phyloP scores from a whole-genome alignment of 1,284 basidiomycete species.

The Cryptococcus hybrid region DNA sequence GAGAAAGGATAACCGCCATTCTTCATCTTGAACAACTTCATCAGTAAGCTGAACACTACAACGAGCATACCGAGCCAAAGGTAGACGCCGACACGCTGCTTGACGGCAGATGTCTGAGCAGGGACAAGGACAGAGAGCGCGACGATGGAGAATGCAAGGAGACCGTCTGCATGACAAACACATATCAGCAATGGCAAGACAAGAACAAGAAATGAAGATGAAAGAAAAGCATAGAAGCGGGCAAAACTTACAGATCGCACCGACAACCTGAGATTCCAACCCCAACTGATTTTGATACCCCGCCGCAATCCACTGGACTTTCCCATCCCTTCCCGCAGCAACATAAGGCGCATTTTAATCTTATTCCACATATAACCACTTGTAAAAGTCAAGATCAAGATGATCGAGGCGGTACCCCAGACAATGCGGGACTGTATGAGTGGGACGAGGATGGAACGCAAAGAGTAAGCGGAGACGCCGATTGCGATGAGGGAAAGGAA shows the following conservation, averaged over 20 bases:
- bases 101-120: slow-evolving; percentile 66
- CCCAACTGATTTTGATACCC: slow-evolving; percentile 91
- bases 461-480: slow-evolving; percentile 47
- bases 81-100: slow-evolving; percentile 83
- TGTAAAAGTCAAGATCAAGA: slow-evolving; percentile 76
- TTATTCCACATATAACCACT: slow-evolving; percentile 96
- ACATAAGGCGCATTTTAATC: slow-evolving; percentile 80
- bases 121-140: slow-evolving; percentile 82
- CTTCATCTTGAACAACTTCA: slow-evolving; percentile 89
- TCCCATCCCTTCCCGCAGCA: slow-evolving; percentile 53
- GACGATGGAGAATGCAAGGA: slow-evolving; percentile 75
- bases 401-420: slow-evolving; percentile 64
- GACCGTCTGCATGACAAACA: slow-evolving; percentile 62
- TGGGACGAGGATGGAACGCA: slow-evolving; percentile 56
- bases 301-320: slow-evolving; percentile 73
- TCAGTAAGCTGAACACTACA: slow-evolving; percentile 80
- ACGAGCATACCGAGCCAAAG: slow-evolving; percentile 82
- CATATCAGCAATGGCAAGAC: neutral
- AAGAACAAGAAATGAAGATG: neutral
- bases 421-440: slow-evolving; percentile 62
- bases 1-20: slow-evolving; percentile 59
- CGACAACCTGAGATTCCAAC: slow-evolving; percentile 86
- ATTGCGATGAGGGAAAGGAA: slow-evolving; percentile 52
- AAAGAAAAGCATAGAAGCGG: too few species aligned
- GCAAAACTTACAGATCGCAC: slow-evolving; percentile 71